Evolutionary conservation across 2,329 filamentous ascomycete genomes (phyloP).

Genomic region (Colletotrichum sp.): DNA sequence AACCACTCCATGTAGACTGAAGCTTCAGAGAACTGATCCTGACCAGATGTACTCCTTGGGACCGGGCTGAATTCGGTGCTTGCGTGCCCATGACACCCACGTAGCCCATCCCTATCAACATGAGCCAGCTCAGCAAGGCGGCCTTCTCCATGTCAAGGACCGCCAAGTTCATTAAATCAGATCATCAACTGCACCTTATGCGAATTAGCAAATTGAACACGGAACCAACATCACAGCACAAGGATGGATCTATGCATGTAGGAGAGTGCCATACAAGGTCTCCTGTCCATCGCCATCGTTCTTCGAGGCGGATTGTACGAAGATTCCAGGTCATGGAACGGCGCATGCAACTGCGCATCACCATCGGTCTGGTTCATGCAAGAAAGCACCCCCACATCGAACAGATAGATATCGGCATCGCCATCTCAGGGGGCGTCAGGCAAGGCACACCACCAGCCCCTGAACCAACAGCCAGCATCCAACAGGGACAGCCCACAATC

Average conservation of each 20-base stretch:
- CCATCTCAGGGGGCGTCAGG: neutral
- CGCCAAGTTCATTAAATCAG: rapidly evolving
- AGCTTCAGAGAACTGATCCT: neutral
- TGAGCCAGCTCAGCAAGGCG: neutral
- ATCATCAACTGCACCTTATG: neutral
- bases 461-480: neutral
- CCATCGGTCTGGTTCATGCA: neutral
- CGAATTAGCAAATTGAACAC: neutral
- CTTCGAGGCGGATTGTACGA: neutral
- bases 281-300: neutral
- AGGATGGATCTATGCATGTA: no score
- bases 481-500: neutral
- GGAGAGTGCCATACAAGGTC: no score
- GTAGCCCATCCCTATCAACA: neutral
- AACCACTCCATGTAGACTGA: neutral
- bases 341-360: no score
- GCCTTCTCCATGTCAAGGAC: neutral
- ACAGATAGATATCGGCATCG: neutral
- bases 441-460: neutral
- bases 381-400: neutral
- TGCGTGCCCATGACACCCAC: neutral
- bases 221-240: no score
- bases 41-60: rapidly evolving
- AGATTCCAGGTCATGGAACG: no score
- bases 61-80: rapidly evolving